Evolutionary conservation across 2,329 filamentous ascomycete species (phyloP), one percentile per base, ranked within the genome.

Genomic region (Colletotrichum sidae): DNA sequence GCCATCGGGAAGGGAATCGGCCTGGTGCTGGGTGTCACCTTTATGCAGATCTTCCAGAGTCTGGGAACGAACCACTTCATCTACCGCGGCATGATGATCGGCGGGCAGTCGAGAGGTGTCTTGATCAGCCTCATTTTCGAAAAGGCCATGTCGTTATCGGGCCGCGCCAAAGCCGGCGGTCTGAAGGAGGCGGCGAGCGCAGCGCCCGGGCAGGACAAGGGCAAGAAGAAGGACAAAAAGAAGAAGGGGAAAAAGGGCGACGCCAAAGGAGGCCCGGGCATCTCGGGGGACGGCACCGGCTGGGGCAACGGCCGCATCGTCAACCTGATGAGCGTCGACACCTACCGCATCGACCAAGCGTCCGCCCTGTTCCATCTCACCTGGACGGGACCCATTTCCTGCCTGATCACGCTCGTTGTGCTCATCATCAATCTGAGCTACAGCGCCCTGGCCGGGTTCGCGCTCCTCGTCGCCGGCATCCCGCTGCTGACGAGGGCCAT

Each of bases 271-370:
- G 76, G 74, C 11, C 73, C 81, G 3, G 86, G 84, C 3, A 79
- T 90, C 17, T 78, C 86, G 10, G 88, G 88, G 4, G 92, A 96
- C 71, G 92, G 91, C 3, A 83, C 88, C 25, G 96, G 95, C 33
- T 98, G 95, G 95, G 90, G 90, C 62, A 98, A 97, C 72, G 96
- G 96, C 25, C 89, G 93, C 68, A 93, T 98, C 56, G 89, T 96
- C 74, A 97, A 96, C 70, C 75, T 98, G 70, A 97, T 98, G 94
- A 95, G 93, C 67, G 93, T 96, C 49, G 95, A 98, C 75, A 96
- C 94, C 0, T 96, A 97, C 77, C 93, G 95, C 70, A 84, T 99
- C 66, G 94, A 98, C 72, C 91, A 94, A 74, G 94, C 94, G 1
- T 93, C 88, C 44, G 93, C 92, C 46, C 86, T 97, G 77, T 95